Conservation (phyloP, 2,329 filamentous ascomycete genomes). For the Colletotrichum viniferum region DNA sequence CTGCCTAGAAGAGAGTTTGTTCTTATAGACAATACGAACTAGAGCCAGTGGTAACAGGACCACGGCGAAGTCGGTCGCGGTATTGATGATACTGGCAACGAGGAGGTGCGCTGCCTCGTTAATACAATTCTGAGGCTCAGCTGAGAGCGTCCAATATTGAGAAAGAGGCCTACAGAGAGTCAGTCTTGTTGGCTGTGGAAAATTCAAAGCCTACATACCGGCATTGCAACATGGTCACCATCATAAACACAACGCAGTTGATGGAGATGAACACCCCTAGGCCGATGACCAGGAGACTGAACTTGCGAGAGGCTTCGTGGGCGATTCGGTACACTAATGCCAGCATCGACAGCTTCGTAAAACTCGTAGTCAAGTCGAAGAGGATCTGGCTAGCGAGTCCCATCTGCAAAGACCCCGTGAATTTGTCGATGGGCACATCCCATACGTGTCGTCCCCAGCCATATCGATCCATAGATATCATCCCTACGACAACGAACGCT, state of each 20-base stretch:
- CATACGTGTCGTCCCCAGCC: conserved; percentile 38
- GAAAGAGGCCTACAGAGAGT: conserved; percentile 35
- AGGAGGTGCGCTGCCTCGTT: conserved; percentile 56
- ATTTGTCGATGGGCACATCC: conserved; percentile 30
- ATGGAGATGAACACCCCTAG: conserved; percentile 33
- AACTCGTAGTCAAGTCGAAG: conserved; percentile 40
- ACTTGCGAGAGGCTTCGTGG: conserved; percentile 31
- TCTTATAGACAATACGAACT: conserved; percentile 31
- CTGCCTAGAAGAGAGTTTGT: conserved; percentile 51
- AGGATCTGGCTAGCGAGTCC: conserved; percentile 37
- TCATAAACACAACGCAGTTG: conserved; percentile 37
- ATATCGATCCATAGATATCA: conserved; percentile 29
- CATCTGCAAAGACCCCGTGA: conserved; percentile 28
- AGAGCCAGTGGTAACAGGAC: conserved; percentile 55
- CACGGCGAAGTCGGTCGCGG: conserved; percentile 61
- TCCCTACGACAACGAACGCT: conserved; percentile 33
- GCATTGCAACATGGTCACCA: conserved; percentile 43
- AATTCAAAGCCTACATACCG: conserved; percentile 28
- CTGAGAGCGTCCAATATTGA: conserved; percentile 40
- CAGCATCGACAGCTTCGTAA: conserved; percentile 47
- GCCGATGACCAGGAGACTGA: conserved; percentile 32
- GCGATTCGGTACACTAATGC: conserved; percentile 41
- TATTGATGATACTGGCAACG: conserved; percentile 62
- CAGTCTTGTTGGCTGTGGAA: conserved; percentile 23
- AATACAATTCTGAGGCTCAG: conserved; percentile 43